Evolutionary conservation across 768 basidiomycete species (phyloP).

Genomic region (Leccinum aurantiacum): DNA sequence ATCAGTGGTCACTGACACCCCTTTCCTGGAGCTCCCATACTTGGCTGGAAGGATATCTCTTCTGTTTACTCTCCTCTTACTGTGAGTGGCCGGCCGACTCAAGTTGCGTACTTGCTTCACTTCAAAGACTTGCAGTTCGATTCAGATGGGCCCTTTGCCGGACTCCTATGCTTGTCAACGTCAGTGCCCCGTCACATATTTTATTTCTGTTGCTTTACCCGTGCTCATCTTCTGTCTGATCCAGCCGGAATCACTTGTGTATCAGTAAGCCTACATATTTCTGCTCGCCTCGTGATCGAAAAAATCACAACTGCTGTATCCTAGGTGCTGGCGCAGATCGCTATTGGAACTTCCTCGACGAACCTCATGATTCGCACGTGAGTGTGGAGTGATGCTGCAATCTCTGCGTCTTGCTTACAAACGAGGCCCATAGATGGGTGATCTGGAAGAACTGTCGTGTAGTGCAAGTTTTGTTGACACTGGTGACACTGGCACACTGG

Average conservation of each 20-base stretch:
- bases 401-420: not conserved
- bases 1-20: not conserved
- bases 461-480: conserved; percentile 16
- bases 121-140: conserved; percentile 4
- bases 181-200: conserved; percentile 13
- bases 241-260: not conserved
- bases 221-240: conserved; percentile 1
- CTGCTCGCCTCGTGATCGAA: not conserved
- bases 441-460: conserved; percentile 23
- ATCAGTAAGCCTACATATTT: conserved; percentile 7
- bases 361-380: conserved; percentile 34
- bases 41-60: conserved; percentile 21
- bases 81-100: conserved; percentile 8
- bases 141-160: not conserved
- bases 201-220: not conserved
- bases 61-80: conserved; percentile 14
- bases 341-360: conserved; percentile 18
- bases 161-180: conserved; percentile 11
- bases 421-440: conserved; percentile 23
- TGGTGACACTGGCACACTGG: conserved; percentile 25
- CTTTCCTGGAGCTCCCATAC: conserved; percentile 22
- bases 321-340: conserved; percentile 19
- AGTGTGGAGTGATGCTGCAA: not conserved
- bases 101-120: not conserved
- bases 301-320: not conserved